Conservation (phyloP, 1,284 basidiomycete species). For the Volvariella surrecta region DNA sequence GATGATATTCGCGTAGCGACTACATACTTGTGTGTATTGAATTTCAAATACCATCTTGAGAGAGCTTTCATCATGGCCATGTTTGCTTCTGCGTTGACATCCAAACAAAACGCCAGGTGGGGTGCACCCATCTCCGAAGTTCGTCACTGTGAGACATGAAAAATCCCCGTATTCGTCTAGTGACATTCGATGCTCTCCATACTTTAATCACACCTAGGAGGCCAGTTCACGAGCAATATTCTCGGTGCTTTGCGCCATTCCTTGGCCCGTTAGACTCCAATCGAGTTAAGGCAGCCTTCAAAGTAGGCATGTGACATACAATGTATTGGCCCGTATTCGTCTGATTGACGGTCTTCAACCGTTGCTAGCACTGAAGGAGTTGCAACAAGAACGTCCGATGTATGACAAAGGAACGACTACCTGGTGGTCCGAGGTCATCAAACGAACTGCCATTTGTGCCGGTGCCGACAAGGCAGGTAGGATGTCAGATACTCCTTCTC, state of each 20-base stretch:
- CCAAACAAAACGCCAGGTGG: too few species aligned
- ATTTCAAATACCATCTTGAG: too few species aligned
- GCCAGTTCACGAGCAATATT: constrained; percentile 64
- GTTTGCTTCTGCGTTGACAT: too few species aligned
- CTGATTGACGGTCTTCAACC: neutral
- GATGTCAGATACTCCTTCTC: constrained; percentile 13
- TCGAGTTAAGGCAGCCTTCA: constrained; percentile 54
- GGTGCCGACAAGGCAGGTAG: constrained; percentile 51
- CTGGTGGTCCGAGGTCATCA: constrained; percentile 73
- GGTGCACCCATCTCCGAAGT: neutral
- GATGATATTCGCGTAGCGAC: too few species aligned
- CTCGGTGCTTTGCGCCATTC: constrained; percentile 54
- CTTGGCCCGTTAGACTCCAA: constrained; percentile 48
- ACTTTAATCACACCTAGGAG: constrained; percentile 57
- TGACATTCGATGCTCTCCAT: constrained; percentile 66
- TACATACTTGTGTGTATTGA: constrained; percentile 1
- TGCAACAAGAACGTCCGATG: constrained; percentile 50
- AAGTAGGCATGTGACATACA: constrained; percentile 35
- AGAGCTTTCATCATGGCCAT: too few species aligned
- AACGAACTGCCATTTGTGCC: constrained; percentile 61
- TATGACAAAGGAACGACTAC: constrained; percentile 36
- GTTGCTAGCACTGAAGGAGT: constrained; percentile 47
- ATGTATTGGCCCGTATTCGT: constrained; percentile 5
- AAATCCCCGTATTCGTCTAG: constrained; percentile 36
- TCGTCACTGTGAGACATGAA: too few species aligned